Evolutionary conservation across 306 rosid genomes (phyloP), one percentile per base, ranked within the genome.

Genomic region (Nissolia schottii): DNA sequence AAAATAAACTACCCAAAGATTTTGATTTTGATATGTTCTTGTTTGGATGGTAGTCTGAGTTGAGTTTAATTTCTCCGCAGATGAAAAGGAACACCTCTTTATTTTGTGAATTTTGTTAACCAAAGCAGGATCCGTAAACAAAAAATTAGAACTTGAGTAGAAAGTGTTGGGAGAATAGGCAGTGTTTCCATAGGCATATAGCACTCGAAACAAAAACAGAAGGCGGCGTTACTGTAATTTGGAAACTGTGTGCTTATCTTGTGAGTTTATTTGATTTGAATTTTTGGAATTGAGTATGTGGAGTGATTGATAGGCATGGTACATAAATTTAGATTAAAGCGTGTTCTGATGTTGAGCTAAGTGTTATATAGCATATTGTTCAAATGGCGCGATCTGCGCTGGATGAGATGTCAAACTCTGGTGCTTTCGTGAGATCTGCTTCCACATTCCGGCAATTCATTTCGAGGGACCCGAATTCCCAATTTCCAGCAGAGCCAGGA

Each of bases 371-470:
- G 94, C 54, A 37, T 67, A 20, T 72, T 25, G 78, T 56, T 73
- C 66, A 34, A 67, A 94, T 94, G 97, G 92, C 89, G 13, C 82
- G 84, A 28, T 91, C 94, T 40, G 86, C 96, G 12, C 14, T 89
- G 72, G 94, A 94, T 54, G 96, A 94, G 86, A 60, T 73, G 62
- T 84, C 97, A 10, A 79, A 76, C 75, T 53, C 96, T 0, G 98
- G 98, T 54, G 98, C 98, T 10, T 94, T 94, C 76, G 54, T 40
- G 69, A 89, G 96, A 84, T 75, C 96, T 16, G 95, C 97, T 79
- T 94, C 97, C 19, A 81, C 92, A 18, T 89, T 87, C 53, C 83
- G 97, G 8, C 82, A 82, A 66, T 73, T 82, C 14, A 74, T 94
- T 78, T 89, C 92, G 1, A 79, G 74, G 63, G 90, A 86, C 45